phyloP scores from a whole-genome alignment of 306 rosid genomes.

The Parietaria judaica region DNA sequence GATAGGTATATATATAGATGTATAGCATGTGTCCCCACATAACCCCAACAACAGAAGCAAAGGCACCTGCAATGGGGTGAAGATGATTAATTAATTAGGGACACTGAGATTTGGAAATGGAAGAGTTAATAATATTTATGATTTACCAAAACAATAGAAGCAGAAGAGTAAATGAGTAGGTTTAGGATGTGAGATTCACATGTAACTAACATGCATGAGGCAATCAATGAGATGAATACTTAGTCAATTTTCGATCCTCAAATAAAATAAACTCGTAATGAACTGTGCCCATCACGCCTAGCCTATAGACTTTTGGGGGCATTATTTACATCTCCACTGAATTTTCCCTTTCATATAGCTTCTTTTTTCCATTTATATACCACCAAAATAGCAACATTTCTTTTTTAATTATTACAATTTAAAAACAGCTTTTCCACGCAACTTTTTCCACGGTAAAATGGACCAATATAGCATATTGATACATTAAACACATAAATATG shows the following conservation, averaged over 20 bases:
- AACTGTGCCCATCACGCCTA: slow-evolving; percentile 13
- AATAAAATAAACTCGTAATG: slow-evolving; percentile 4
- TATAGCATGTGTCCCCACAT: slow-evolving; percentile 11
- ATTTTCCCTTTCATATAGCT: slow-evolving; percentile 9
- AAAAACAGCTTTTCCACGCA: not conserved
- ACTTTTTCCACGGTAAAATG: not conserved
- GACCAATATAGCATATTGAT: not conserved
- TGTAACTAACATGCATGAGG: slow-evolving; percentile 17
- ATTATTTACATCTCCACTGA: not conserved
- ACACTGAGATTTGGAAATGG: not conserved
- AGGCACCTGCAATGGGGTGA: slow-evolving; percentile 5
- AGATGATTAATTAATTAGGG: not conserved
- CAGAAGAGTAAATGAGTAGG: slow-evolving; percentile 4
- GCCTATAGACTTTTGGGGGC: slow-evolving; percentile 9
- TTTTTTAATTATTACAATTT: not conserved
- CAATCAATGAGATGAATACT: slow-evolving; percentile 18
- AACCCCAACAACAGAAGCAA: slow-evolving; percentile 19
- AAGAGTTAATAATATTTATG: not conserved
- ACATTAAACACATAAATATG: not conserved
- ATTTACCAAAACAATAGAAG: slow-evolving; percentile 11
- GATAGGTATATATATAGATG: not conserved
- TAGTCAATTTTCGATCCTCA: slow-evolving; percentile 20
- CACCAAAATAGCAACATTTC: not conserved
- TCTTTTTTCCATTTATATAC: not conserved
- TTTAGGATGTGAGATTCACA: slow-evolving; percentile 9